Conservation (phyloP, 2,329 filamentous ascomycete genomes). For the Phaeophleospora eucalypticola region DNA sequence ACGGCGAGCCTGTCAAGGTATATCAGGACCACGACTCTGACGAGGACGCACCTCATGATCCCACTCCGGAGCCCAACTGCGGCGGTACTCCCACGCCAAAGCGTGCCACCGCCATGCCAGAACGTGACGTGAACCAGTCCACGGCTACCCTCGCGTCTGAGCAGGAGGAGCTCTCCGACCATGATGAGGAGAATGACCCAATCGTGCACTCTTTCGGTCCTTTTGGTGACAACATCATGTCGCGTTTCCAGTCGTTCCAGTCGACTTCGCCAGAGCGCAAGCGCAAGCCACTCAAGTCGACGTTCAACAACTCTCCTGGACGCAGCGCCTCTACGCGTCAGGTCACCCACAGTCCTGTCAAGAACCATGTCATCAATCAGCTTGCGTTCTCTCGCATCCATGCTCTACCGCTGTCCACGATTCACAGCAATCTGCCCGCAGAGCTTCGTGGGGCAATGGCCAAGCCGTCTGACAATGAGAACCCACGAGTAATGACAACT, state of each 20-base stretch:
- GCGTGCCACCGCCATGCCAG: conserved; percentile 13
- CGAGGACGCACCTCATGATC: conserved; percentile 39
- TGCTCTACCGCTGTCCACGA: conserved; percentile 83
- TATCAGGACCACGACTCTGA: conserved; percentile 68
- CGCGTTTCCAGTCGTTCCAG: conserved; percentile 72
- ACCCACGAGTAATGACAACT: conserved; percentile 46
- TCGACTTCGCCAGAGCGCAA: conserved; percentile 59
- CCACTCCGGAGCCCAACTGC: conserved; percentile 22
- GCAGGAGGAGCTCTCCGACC: conserved; percentile 66
- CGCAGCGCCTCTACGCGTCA: conserved; percentile 21
- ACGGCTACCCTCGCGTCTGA: conserved; percentile 24
- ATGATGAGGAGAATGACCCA: conserved; percentile 91
- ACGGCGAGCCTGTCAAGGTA: conserved; percentile 55
- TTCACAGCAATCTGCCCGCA: conserved; percentile 79
- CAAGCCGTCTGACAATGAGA: conserved; percentile 27
- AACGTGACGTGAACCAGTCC: conserved; percentile 14
- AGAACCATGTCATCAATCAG: conserved; percentile 91
- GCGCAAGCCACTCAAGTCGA: conserved; percentile 31
- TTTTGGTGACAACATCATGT: conserved; percentile 80
- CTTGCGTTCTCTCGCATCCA: conserved; percentile 90
- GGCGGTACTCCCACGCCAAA: conserved; percentile 17
- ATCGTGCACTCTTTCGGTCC: conserved; percentile 89
- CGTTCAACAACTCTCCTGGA: conserved; percentile 26
- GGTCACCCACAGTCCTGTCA: conserved; percentile 45
- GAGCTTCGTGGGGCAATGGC: conserved; percentile 39